Base-by-base conservation (phyloP, 164 flowering plant species). In the Aristolochia contorta region DNA sequence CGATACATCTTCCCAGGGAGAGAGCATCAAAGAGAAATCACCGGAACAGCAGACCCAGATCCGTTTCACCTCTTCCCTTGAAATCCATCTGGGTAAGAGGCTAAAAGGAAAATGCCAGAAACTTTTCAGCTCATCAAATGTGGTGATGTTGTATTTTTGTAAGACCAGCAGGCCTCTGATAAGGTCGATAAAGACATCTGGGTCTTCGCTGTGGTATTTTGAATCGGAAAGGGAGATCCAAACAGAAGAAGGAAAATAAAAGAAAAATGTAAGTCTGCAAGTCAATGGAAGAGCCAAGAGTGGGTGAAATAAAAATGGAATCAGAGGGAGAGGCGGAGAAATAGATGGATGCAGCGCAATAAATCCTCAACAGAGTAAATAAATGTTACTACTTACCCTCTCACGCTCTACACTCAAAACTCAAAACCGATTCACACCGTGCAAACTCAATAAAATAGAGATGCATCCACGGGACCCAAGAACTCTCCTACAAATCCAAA, bases 311-410 rank as follows among this genome's bases (percentile, higher is more conserved):
- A 37, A 62, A 70, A 19, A 16, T 20, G 0, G 32, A 45, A 55
- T 54, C 21, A 46, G 13, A 16, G 14, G 14, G 54, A 43, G 18
- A 33, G 57, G 66, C 50, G 54, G 66, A 59, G 76, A 71, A 66
- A 71, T 79, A 66, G 77, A 75, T 79, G 80, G 62, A 56, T 59
- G 48, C 61, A 24, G 66, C 72, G 72, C 56, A 71, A 63, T 69
- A 72, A 76, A 74, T 71, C 61, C 12, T 22, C 51, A 45, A 4
- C 67, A 64, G 63, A 47, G 54, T 24, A 16, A 60, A 48, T 60
- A 60, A 60, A 60, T 48, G 63, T 18, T 33, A 32, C 21, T 0
- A 18, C 45, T 37, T 10, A 37, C 43, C 12, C n/a, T n/a, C n/a
- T 3, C 43, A 37, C 43, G 12, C 30, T 37, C 43, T 37, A 37